Conservation (phyloP, 345 rosid genomes). For the Melaleuca quinquenervia region DNA sequence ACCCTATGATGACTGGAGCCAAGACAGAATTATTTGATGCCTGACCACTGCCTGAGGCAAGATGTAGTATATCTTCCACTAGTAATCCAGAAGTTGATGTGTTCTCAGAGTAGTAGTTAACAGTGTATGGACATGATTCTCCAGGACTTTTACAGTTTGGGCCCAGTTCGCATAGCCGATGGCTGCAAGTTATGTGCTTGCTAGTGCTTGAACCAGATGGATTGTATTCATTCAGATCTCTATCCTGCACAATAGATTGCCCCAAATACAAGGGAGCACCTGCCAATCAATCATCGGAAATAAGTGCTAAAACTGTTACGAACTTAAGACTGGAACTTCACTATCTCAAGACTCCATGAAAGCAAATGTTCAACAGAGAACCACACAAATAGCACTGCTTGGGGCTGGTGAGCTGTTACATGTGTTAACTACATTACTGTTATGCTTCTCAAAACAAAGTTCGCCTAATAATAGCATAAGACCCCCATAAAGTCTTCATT, state of each 20-base stretch:
- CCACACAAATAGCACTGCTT: neutral
- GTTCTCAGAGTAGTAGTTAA: slow-evolving; percentile 34
- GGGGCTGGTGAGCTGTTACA: neutral
- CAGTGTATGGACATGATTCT: slow-evolving; percentile 60
- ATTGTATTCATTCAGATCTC: slow-evolving; percentile 61
- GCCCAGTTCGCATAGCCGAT: slow-evolving; percentile 46
- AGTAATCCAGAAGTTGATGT: slow-evolving; percentile 82
- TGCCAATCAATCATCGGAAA: slow-evolving; percentile 94
- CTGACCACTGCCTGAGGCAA: slow-evolving; percentile 28
- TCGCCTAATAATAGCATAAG: neutral
- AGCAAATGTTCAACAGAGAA: neutral
- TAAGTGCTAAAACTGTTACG: slow-evolving; percentile 72
- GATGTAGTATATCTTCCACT: slow-evolving; percentile 60
- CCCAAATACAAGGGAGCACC: slow-evolving; percentile 93
- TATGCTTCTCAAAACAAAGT: neutral
- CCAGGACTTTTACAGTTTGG: slow-evolving; percentile 42
- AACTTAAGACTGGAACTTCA: slow-evolving; percentile 8
- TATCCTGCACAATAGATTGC: slow-evolving; percentile 94
- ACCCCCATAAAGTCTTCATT: neutral
- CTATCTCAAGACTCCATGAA: neutral
- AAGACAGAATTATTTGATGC: slow-evolving; percentile 31
- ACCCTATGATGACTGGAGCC: slow-evolving; percentile 75
- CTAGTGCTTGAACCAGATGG: slow-evolving; percentile 71
- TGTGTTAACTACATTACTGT: neutral
- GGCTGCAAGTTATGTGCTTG: slow-evolving; percentile 62